Evolutionary conservation across 1,284 basidiomycete species (phyloP), one percentile per base, ranked within the genome.

Genomic region (Rhodotorula sp.): DNA sequence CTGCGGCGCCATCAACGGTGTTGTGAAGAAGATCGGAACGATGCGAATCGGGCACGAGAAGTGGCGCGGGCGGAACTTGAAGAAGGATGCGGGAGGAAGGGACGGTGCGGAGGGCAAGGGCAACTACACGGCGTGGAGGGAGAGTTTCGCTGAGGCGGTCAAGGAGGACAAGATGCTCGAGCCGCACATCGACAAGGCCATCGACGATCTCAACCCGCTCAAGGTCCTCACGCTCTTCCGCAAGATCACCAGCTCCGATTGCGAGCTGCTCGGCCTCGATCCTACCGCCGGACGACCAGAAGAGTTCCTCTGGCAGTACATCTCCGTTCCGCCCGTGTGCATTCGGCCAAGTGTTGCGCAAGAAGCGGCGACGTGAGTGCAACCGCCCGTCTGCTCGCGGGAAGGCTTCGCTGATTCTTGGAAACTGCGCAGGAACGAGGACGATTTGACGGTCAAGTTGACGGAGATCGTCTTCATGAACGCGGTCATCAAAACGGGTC

Each of bases 231-330:
- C 95, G 79, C 83, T 99, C 61, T 99, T 99, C 82, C 89, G 89
- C 79, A 84, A 92, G 64, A 92, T 99, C 77, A 92, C 93, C 2
- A 89, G 94, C 67, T 94, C 95, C 88, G 96, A 99, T 77, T 96
- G 93, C 79, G 96, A 99, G 81, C 83, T 99, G 58, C 85, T 99
- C 15, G 94, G 95, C 1, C 82, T 99, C 64, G 88, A 91, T 71
- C 96, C 96, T 4, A 86, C 88, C 39, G 89, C 89, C 77, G 94
- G 94, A 64, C 84, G 96, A 65, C 96, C 96, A 3, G 96, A 99
- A 82, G 91, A 98, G 79, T 98, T 95, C 79, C 88, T 99, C 67
- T 99, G 96, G 96, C 95, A 98, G 81, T 99, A 99, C 81, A 89
- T 99, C 24, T 96, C 94, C 46, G 96, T 99, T 22, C 96, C 96